Conservation (phyloP, 441 rosid species). For the Isatis lusitanica region DNA sequence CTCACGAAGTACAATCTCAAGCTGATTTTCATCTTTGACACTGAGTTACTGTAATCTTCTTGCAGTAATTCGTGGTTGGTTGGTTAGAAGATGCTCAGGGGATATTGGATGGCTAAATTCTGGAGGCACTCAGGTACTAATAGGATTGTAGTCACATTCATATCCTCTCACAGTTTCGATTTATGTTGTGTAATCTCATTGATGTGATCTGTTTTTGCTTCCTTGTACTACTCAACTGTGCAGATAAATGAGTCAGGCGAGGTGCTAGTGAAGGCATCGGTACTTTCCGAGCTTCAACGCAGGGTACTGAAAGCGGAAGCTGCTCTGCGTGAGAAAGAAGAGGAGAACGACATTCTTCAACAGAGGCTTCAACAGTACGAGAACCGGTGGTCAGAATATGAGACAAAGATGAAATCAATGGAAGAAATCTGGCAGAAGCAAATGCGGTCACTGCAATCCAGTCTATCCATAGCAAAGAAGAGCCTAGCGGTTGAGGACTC, state of each 20-base stretch:
- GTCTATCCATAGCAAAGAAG: constrained; percentile 96
- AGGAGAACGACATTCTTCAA: constrained; percentile 90
- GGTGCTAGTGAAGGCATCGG: constrained; percentile 85
- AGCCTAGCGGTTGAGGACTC: constrained; percentile 90
- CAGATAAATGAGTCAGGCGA: constrained; percentile 79
- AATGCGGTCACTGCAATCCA: constrained; percentile 95
- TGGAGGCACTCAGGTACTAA: constrained; percentile 54
- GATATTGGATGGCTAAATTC: constrained; percentile 64
- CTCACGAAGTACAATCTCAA: not conserved
- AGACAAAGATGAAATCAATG: constrained; percentile 98
- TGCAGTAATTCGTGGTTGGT: constrained; percentile 93
- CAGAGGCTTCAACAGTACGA: constrained; percentile 95
- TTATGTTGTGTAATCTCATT: constrained; percentile 9
- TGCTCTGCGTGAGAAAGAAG: constrained; percentile 83
- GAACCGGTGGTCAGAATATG: constrained; percentile 95
- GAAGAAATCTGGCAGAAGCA: constrained; percentile 99
- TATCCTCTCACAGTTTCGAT: constrained; percentile 4
- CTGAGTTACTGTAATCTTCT: not conserved
- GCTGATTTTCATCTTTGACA: not conserved
- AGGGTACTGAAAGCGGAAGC: constrained; percentile 94
- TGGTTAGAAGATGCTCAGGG: constrained; percentile 94
- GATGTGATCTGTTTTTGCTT: not conserved
- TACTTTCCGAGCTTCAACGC: constrained; percentile 88
- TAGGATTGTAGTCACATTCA: not conserved
- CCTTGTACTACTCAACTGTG: not conserved